Conservation (phyloP, 139 green algal genomes). For the Closterium sp. region DNA sequence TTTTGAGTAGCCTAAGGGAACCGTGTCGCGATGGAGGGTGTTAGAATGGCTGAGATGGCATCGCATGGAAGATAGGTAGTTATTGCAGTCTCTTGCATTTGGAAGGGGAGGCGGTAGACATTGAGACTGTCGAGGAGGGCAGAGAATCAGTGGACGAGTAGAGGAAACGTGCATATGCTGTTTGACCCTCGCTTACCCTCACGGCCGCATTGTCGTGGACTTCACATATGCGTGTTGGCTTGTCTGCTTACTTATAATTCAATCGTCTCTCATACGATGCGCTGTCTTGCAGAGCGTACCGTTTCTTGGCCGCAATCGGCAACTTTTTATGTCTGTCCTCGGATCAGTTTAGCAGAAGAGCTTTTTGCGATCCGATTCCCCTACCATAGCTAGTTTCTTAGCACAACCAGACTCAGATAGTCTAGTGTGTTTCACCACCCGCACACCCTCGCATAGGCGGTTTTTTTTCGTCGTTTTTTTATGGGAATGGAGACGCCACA, state of each 20-base stretch:
- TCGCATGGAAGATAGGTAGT: background rate
- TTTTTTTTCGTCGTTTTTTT: background rate
- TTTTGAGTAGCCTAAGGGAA: background rate
- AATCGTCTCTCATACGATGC: background rate
- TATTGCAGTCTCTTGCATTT: background rate
- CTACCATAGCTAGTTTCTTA: background rate
- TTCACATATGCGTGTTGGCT: too few species aligned
- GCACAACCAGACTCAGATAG: too few species aligned
- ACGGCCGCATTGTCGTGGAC: too few species aligned
- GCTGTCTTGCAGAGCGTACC: background rate
- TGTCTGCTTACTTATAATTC: background rate
- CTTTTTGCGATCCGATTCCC: background rate
- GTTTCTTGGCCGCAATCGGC: background rate
- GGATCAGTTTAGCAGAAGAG: background rate
- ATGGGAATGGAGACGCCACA: background rate
- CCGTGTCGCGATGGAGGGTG: background rate
- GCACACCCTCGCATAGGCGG: background rate
- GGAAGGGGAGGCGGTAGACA: background rate
- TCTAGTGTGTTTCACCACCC: background rate
- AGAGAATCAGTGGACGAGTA: background rate
- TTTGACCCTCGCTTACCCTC: too few species aligned
- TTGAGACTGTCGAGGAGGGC: background rate
- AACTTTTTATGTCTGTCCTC: background rate
- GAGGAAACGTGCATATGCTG: background rate
- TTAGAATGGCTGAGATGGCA: background rate